Percentiles rank a stretch among this genome's conserved stretches.
phyloP scores from a whole-genome alignment of 2,329 filamentous ascomycete genomes.

The Penicillium olsonii region DNA sequence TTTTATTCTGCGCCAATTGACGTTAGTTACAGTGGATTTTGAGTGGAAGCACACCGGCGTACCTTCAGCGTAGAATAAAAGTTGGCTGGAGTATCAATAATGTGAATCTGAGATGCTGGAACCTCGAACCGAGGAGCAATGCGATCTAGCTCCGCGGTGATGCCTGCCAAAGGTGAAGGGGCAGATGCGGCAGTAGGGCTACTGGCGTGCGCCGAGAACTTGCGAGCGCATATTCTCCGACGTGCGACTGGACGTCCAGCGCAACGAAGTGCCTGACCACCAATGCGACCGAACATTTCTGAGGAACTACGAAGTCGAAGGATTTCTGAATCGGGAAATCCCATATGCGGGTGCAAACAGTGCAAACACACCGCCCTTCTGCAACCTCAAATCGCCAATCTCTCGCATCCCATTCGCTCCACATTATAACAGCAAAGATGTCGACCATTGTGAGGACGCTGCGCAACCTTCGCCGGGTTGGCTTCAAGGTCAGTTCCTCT shows the following conservation, averaged over 20 bases:
- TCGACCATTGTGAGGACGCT: slow-evolving; percentile 87
- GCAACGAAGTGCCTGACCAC: slow-evolving; percentile 40
- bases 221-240: slow-evolving; percentile 36
- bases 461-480: slow-evolving; percentile 82
- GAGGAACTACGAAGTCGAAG: slow-evolving; percentile 6
- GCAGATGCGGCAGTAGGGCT: slow-evolving; percentile 29
- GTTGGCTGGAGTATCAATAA: slow-evolving; percentile 77
- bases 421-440: slow-evolving; percentile 61
- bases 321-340: slow-evolving; percentile 26
- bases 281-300: slow-evolving; percentile 44
- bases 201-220: slow-evolving; percentile 38
- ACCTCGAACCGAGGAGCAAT: slow-evolving; percentile 91
- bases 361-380: slow-evolving; percentile 35
- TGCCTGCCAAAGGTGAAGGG: slow-evolving; percentile 56
- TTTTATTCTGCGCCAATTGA: slow-evolving; percentile 64
- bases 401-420: slow-evolving; percentile 16
- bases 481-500: slow-evolving; percentile 69
- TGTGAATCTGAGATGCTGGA: slow-evolving; percentile 73
- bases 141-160: slow-evolving; percentile 77
- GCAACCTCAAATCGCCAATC: slow-evolving; percentile 25
- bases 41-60: background rate
- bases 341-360: slow-evolving; percentile 33
- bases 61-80: slow-evolving; percentile 94
- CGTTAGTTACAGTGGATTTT: slow-evolving; percentile 3
- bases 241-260: slow-evolving; percentile 32